Evolutionary conservation across 1,284 basidiomycete species (phyloP), one percentile per base, ranked within the genome.

Genomic region (Taiwanofungus camphoratus): DNA sequence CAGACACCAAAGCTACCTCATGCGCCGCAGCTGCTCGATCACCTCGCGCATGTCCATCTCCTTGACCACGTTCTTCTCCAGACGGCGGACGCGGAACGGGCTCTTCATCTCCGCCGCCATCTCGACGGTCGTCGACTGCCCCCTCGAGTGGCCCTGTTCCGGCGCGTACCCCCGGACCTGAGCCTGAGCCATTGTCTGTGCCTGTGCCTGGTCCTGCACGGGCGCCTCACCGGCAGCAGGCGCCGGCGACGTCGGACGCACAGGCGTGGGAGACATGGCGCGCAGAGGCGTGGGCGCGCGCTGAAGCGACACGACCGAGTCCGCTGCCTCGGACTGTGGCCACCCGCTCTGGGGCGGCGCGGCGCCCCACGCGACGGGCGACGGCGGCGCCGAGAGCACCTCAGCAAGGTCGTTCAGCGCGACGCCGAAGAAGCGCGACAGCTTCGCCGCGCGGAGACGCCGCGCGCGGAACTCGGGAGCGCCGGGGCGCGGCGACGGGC

Each of bases 361-460:
- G n/a, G n/a, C 16, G 41, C 30, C 33, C 18, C 44, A 15, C 18
- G 46, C 24, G 35, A 36, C 21, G 39, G 45, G 15, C 29, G 23
- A 13, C 15, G 35, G 48, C 24, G 41, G 38, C 18, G 38, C 37
- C 23, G 24, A 42, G 36, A 60, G 49, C 27, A 51, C 51, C 16
- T 48, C 57, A 1, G 58, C 61, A 26, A 79, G 60, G 49, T 78
- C 71, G 39, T 70, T 65, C 52, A 72, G 70, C 22, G 62, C 66
- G 23, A 81, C 76, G 5, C 79, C 79, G 56, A 82, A 80, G 59
- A 79, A 79, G 32, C 69, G 68, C 6, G 71, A 67, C 36, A 79
- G 60, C 57, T 80, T 80, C 43, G 70, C 71, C 16, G 70, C 73
- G 30, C 76, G 69, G n/a, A 66, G 58, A 13, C 71, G 64, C 16